Evolutionary conservation across 2,329 filamentous ascomycete genomes (phyloP), one percentile per base, ranked within the genome.

Genomic region (Hypoxylon sp.): DNA sequence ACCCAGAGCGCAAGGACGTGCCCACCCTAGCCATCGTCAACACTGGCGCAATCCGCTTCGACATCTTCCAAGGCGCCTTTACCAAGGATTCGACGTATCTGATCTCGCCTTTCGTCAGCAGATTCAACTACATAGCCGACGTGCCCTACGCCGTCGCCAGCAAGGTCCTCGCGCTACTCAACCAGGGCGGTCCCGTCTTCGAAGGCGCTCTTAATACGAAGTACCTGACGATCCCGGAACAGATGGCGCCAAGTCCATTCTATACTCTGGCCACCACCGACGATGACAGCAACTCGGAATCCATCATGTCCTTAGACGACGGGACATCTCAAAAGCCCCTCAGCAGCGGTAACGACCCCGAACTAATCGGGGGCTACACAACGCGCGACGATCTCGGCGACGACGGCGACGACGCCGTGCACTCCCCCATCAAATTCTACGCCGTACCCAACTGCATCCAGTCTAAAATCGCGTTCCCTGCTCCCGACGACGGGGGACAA

Each of bases 1-100:
- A 88, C 59, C 75, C 86, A 41, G 80, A 84, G 30, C 84, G 90
- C 3, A 82, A 84, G 23, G 84, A 89, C 60, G 83, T 86, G 41
- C 85, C 93, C 8, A 86, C 88, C 5, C 80, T 98, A 9, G 89
- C 90, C 29, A 87, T 98, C 53, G 84, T 92, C 60, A 99, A 99
- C 79, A 97, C 93, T 0, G 96, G 96, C 25, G 92, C 92, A 2
- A 89, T 99, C 70, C 91, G 96, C 46, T 99, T 98, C 78, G 96
- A 99, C 77, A 92, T 99, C 66, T 97, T 97, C 84, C 89, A 95
- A 77, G 96, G 96, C 0, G 83, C 90, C 0, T 98, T 98, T 75
- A 98, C 96, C 0, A 88, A 89, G 39, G 96, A 99, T 76, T 91
- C 90, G 3, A 93, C 91, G 0, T 98, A 89, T 75, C 90, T 95